phyloP scores from a whole-genome alignment of 495 filamentous ascomycete genomes.

The Neurospora sp. region DNA sequence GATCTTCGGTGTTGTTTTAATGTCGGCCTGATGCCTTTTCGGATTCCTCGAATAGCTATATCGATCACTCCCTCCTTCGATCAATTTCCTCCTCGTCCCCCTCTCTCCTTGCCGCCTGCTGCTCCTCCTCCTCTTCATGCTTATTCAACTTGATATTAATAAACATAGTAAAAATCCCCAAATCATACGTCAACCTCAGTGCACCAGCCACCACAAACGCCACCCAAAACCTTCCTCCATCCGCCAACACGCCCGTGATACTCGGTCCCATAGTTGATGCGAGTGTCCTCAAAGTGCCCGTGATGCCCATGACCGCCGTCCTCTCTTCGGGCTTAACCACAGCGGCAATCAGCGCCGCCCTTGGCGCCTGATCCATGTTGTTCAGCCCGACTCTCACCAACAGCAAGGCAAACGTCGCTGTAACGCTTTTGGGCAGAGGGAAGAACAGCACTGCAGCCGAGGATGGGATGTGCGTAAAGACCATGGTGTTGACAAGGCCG shows the following conservation, averaged over 20 bases:
- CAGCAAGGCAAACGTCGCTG: conserved; percentile 49
- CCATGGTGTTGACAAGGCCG: conserved; percentile 57
- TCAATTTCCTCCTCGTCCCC: not conserved
- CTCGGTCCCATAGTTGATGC: conserved; percentile 55
- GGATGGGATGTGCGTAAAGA: conserved; percentile 37
- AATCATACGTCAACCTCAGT: conserved; percentile 60
- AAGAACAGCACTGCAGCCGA: conserved; percentile 32
- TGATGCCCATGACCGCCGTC: conserved; percentile 69
- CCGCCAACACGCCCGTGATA: conserved; percentile 62
- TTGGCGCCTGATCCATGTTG: conserved; percentile 73
- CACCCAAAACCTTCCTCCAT: conserved; percentile 53
- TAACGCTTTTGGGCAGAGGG: conserved; percentile 26
- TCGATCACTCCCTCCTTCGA: not conserved
- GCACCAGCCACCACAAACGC: conserved; percentile 65
- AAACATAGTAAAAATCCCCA: conserved; percentile 63
- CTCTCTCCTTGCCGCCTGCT: not conserved
- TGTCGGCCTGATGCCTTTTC: not conserved
- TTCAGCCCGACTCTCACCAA: conserved; percentile 50
- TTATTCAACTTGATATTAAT: conserved; percentile 36
- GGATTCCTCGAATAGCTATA: not conserved
- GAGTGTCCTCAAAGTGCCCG: conserved; percentile 59
- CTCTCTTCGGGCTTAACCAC: conserved; percentile 64
- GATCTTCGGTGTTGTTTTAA: not conserved
- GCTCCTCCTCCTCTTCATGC: conserved; percentile 16
- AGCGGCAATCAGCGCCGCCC: conserved; percentile 69